Base-by-base conservation (phyloP, 2,329 filamentous ascomycete genomes). In the Scleromitrula shiraiana region DNA sequence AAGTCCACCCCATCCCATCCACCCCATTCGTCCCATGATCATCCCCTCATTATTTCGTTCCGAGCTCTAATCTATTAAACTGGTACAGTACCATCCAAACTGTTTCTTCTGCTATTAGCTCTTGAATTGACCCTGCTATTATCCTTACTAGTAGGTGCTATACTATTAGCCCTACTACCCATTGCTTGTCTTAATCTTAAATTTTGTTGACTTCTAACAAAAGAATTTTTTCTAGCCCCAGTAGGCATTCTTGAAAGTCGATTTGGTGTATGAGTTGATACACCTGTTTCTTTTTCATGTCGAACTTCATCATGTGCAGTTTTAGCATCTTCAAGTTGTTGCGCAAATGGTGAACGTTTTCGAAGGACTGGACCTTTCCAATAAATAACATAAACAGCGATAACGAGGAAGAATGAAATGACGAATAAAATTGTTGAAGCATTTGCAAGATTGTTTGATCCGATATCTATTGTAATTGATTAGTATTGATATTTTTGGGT, bases 311-410 rank as follows among this genome's bases (percentile, higher is more conserved):
- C 22, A 4, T 24, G 44, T 12, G 44, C 45, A 7, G 27, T 30
- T 22, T 22, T 41, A 15, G 56, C 54, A 17, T 59, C 53, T 68
- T 76, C 76, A 2, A 86, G 67, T 33, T 74, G 73, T 64, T 84
- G 78, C 0, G 82, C 82, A 56, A 85, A 85, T 0, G 76, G 74
- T 10, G 81, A 85, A 2, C 74, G 67, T 50, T 74, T 72, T 32
- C 82, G 76, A 14, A 86, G 71, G 0, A 53, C 53, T 0, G 80
- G 79, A 0, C 82, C 82, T 47, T 77, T 76, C 70, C 72, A 80
- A 68, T 85, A 85, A 52, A 85, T 80, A 39, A 78, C 68, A 52
- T 84, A 84, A 5, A 85, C 78, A 0, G 79, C 77, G 15, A 74
- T 56, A 6, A 83, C 80, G 1, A 86, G 71, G 1, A 82, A 54